Base-by-base conservation (phyloP, 768 basidiomycete species). In the Auriscalpium microsporum region DNA sequence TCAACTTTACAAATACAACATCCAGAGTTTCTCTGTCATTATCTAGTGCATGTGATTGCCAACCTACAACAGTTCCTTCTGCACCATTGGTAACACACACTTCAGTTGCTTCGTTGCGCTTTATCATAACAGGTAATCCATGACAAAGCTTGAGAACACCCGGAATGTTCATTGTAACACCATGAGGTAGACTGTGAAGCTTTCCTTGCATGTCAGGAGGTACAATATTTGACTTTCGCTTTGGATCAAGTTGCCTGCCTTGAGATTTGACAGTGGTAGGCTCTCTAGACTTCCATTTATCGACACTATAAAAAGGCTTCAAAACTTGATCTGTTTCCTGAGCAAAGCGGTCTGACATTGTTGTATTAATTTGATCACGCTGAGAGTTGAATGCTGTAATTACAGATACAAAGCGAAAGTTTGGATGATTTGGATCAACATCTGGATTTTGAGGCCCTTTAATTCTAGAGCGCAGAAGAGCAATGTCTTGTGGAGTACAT, bases 301-400 rank as follows among this genome's bases (percentile, higher is more conserved):
- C 50, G 16, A 58, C 55, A 19, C 67, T 68, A 55, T 68, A 68
- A 56, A 72, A 73, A 8, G 60, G 8, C 14, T 19, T 23, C 14
- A 73, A 48, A 1, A 36, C 10, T 56, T 70, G 71, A 1, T 53
- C 46, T 10, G 57, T 65, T 11, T 74, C 72, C 35, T 17, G 13
- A 1, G 73, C 68, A 67, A 72, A 77, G 10, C 67, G 56, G 13
- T 52, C 9, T n/a, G 53, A 37, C 1, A 71, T 71, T 1, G 69
- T 8, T 8, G 59, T 17, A 61, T 77, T 77, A 0, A 75, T 65
- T 51, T 62, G 55, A 59, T 76, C 75, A 55, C 71, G 69, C 28
- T 71, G 64, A 10, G 61, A 28, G 65, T 75, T 76, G 16, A 58
- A 56, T 4, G 66, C 64, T 1, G 72, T 74, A 33, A 78, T 77